phyloP scores from a whole-genome alignment of 1,284 basidiomycete genomes.

The Cutaneotrichosporon sp. region DNA sequence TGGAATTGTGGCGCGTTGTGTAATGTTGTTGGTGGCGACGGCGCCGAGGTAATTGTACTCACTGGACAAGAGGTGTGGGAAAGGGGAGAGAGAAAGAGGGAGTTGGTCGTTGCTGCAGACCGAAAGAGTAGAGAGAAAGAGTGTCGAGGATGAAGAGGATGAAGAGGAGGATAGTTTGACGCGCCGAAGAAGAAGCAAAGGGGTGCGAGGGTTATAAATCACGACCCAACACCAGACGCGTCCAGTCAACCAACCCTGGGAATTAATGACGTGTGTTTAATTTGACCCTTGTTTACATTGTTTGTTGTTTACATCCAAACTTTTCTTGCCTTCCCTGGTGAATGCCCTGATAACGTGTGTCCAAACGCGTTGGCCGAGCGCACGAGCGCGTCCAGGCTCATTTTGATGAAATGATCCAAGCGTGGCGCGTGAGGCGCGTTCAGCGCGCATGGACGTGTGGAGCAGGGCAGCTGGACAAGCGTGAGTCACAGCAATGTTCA shows the following conservation, averaged over 20 bases:
- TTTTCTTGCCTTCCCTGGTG: not conserved
- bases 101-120: not conserved
- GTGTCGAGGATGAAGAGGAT: too few species aligned
- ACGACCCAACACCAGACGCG: not conserved
- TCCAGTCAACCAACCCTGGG: not conserved
- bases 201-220: not conserved
- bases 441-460: too few species aligned
- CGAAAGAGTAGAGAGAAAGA: not conserved
- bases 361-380: too few species aligned
- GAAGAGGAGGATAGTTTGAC: too few species aligned
- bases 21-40: conserved; percentile 54
- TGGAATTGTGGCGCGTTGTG: not conserved
- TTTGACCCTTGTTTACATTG: not conserved
- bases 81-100: not conserved
- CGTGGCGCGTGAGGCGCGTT: too few species aligned
- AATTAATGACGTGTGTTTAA: not conserved
- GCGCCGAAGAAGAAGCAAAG: not conserved
- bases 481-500: too few species aligned
- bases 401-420: too few species aligned
- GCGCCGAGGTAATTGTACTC: conserved; percentile 9
- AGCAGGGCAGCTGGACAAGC: too few species aligned
- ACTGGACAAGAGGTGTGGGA: not conserved
- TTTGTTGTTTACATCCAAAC: not conserved
- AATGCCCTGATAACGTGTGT: too few species aligned
- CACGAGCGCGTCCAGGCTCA: too few species aligned